phyloP scores from a whole-genome alignment of 148 eudicot species.

The Suaeda aralocaspica region DNA sequence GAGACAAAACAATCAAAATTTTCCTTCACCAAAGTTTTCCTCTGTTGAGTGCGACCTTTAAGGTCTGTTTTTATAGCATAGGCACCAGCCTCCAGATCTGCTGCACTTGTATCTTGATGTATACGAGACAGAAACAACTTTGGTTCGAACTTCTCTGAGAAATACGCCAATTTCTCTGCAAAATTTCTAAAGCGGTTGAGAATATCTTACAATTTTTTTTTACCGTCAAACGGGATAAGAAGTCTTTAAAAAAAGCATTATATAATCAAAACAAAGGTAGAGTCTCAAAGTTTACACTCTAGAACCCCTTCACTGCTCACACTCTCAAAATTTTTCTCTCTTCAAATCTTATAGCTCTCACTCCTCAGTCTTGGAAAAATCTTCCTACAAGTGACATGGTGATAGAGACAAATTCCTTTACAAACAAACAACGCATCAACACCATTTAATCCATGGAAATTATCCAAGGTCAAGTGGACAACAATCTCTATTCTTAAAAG shows the following conservation, averaged over 20 bases:
- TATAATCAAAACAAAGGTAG: neutral
- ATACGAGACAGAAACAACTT: constrained; percentile 84
- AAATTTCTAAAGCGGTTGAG: constrained; percentile 17
- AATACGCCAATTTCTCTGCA: constrained; percentile 87
- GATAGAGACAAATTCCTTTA: neutral
- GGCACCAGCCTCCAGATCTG: constrained; percentile 89
- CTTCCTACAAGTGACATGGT: neutral
- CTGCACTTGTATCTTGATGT: constrained; percentile 82
- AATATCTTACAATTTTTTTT: neutral
- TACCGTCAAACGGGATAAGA: neutral
- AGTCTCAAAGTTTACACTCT: neutral
- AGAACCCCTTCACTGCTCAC: neutral
- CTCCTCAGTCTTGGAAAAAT: neutral
- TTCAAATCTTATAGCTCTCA: neutral
- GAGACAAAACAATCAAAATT: constrained; percentile 98
- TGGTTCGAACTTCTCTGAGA: constrained; percentile 86
- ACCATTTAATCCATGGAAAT: neutral
- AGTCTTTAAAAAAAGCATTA: neutral
- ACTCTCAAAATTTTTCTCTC: neutral
- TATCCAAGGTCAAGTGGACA: no score
- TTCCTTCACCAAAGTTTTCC: constrained; percentile 89
- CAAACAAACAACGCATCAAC: neutral
- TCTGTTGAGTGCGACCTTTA: constrained; percentile 86
- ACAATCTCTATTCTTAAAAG: neutral
- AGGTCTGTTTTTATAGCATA: constrained; percentile 84